These are phyloP conservation scores for Psilocybe cubensis DNA, from an alignment of 768 basidiomycete species.

Conservation along the genomic window DNA sequence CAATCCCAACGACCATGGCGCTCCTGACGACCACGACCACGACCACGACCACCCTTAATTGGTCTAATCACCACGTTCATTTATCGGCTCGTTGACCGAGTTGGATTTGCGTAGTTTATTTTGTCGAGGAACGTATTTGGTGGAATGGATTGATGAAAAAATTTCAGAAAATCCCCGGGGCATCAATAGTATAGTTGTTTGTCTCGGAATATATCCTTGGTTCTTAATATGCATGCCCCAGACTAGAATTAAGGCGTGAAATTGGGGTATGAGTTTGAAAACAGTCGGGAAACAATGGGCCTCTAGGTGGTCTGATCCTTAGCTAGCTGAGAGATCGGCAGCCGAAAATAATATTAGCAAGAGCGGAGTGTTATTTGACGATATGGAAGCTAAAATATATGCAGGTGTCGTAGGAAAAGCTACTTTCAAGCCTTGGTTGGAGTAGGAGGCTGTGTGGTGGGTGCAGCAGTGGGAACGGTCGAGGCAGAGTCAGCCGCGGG, in stretches of 20 bases:
- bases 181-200: slow-evolving; percentile 7
- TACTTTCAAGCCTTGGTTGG: neutral
- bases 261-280: too few species aligned
- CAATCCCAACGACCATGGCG: slow-evolving; percentile 20
- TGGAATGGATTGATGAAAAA: slow-evolving; percentile 13
- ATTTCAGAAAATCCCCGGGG: slow-evolving; percentile 14
- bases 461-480: neutral
- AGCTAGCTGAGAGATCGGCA: neutral
- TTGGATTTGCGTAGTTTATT: neutral
- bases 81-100: slow-evolving; percentile 11
- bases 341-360: neutral
- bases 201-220: neutral
- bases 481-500: slow-evolving; percentile 4
- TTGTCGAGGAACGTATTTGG: slow-evolving; percentile 2
- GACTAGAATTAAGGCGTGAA: neutral
- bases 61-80: neutral
- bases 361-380: neutral
- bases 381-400: neutral
- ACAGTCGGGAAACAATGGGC: too few species aligned
- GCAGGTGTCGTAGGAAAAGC: neutral
- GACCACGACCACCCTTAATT: neutral
- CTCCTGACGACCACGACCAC: too few species aligned
- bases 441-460: neutral
- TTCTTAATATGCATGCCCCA: neutral
- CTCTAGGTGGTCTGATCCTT: neutral